Evolutionary conservation across 202 grass and related monocot species (phyloP).

Genomic region (Zizania palustris): DNA sequence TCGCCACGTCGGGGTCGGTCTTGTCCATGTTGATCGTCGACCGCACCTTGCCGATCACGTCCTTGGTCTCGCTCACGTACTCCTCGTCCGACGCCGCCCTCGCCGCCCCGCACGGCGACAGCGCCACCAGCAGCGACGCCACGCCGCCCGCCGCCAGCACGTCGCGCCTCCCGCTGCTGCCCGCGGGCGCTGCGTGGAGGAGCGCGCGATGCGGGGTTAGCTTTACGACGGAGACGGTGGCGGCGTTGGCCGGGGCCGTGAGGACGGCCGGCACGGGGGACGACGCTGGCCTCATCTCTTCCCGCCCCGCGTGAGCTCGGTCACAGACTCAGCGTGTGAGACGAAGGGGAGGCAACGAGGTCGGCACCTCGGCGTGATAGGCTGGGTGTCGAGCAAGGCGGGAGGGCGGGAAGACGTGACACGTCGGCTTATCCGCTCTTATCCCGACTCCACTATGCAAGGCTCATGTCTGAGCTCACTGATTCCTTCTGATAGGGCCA

Average conservation of each 20-base stretch:
- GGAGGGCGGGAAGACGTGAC: constrained; percentile 44
- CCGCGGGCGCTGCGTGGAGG: not conserved
- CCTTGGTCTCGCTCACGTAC: constrained; percentile 88
- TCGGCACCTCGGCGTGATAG: constrained; percentile 2
- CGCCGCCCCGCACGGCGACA: constrained; percentile 40
- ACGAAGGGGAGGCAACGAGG: not conserved
- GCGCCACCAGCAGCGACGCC: constrained; percentile 41
- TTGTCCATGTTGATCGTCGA: constrained; percentile 85
- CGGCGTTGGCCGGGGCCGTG: constrained; percentile 37
- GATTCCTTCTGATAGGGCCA: constrained; percentile 43
- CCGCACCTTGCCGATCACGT: constrained; percentile 94
- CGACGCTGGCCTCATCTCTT: constrained; percentile 44
- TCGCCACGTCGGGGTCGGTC: constrained; percentile 78
- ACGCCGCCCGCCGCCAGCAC: constrained; percentile 45
- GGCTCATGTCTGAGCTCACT: constrained; percentile 39
- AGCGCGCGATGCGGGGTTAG: not conserved
- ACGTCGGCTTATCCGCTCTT: constrained; percentile 91
- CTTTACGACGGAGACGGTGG: constrained; percentile 20
- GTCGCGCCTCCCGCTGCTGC: constrained; percentile 44
- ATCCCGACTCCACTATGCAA: constrained; percentile 43
- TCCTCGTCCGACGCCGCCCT: constrained; percentile 65
- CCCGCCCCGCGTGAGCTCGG: not conserved
- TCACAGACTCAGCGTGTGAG: not conserved
- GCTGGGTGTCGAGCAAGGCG: constrained; percentile 1
- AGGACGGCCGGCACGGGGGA: constrained; percentile 54